A percentile compares a stretch with the other conserved stretches of the same genome.
These are phyloP conservation scores for Gossypium rotundifolium DNA, from an alignment of 345 rosid species.

Conservation along the genomic window DNA sequence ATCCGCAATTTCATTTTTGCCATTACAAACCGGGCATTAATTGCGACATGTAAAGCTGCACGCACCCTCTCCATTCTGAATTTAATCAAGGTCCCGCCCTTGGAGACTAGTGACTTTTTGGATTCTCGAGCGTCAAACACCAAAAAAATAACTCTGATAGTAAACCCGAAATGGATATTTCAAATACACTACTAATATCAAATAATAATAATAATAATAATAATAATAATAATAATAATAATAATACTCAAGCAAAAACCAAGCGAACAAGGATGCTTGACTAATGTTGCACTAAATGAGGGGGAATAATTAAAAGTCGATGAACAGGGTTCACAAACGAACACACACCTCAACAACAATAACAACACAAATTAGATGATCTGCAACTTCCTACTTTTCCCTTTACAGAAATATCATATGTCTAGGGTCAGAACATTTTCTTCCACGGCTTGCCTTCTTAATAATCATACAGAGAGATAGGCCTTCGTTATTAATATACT, in stretches of 20 bases:
- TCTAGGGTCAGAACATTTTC: conserved; percentile 24
- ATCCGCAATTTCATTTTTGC: no score
- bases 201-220: not conserved
- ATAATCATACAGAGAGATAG: not conserved
- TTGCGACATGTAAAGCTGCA: no score
- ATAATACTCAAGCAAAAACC: not conserved
- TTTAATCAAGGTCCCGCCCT: no score
- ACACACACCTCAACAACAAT: conserved; percentile 5
- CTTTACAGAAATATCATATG: conserved; percentile 10
- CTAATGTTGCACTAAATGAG: not conserved
- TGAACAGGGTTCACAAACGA: conserved; percentile 3
- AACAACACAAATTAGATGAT: conserved; percentile 9
- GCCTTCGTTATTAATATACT: not conserved
- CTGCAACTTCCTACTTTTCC: conserved; percentile 15
- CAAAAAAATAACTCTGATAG: no score
- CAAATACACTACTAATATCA: no score
- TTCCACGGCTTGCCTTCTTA: conserved; percentile 8
- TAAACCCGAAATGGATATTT: no score
- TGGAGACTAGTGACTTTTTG: no score
- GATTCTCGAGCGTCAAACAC: no score
- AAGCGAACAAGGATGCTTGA: not conserved
- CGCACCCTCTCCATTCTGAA: no score
- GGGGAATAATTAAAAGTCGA: not conserved
- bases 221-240: not conserved
- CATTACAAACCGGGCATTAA: no score